Conservation (phyloP, 2,329 filamentous ascomycete species). For the Leptographium lundbergii region DNA sequence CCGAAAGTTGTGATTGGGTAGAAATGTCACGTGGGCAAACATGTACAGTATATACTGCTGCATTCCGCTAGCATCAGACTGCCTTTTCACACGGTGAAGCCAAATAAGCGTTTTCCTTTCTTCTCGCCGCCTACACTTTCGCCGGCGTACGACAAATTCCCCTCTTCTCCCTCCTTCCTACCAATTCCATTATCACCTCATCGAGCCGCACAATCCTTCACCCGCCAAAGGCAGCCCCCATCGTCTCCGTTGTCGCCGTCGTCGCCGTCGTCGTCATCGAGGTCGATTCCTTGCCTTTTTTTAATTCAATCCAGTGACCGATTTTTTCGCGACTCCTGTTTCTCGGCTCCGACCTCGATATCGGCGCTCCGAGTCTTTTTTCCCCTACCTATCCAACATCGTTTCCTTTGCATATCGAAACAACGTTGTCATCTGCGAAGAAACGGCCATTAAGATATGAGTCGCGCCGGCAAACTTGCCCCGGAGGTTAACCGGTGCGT, state of each 20-base stretch:
- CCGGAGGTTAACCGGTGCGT: conserved; percentile 93
- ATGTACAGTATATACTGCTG: neutral
- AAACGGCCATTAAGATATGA: conserved; percentile 62
- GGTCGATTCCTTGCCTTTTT: neutral
- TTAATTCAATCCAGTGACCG: conserved; percentile 3
- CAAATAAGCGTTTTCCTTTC: neutral
- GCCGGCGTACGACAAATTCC: neutral
- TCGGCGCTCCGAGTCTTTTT: neutral
- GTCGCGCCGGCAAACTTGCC: conserved; percentile 91
- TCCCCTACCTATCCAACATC: neutral
- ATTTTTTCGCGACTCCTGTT: neutral
- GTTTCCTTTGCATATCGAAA: neutral
- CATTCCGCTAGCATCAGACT: neutral
- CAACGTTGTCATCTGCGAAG: neutral
- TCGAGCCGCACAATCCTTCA: neutral
- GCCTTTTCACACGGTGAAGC: conserved; percentile 1
- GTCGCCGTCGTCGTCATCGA: neutral
- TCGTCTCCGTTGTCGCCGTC: neutral
- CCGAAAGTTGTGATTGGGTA: neutral
- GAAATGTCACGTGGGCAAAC: neutral
- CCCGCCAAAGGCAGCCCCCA: neutral
- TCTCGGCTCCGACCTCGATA: neutral
- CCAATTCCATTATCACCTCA: neutral
- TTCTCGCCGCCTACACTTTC: neutral
- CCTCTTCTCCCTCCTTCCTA: neutral